Conservation (phyloP, 2,329 filamentous ascomycete species). For the Plectosphaerella cucumerina region DNA sequence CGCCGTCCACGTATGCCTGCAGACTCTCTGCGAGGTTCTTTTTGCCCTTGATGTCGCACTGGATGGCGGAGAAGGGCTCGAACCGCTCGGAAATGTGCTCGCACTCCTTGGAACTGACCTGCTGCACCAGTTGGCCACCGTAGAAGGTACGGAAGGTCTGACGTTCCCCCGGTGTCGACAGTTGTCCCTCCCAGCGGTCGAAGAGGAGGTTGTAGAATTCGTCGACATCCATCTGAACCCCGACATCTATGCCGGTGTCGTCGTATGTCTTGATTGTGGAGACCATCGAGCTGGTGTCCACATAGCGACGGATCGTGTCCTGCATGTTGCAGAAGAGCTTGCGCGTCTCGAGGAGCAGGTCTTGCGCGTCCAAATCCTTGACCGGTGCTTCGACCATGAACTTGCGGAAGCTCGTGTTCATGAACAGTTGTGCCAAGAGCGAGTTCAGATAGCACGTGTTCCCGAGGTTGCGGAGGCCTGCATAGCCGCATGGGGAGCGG, state of each 20-base stretch:
- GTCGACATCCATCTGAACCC: conserved; percentile 95
- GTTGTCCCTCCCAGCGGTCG: conserved; percentile 83
- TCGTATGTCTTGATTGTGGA: conserved; percentile 78
- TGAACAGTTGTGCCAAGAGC: conserved; percentile 88
- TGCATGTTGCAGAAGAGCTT: conserved; percentile 83
- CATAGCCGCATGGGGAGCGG: conserved; percentile 75
- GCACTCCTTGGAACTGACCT: conserved; percentile 94
- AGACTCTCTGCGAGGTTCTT: conserved; percentile 78
- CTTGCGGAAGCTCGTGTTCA: conserved; percentile 82
- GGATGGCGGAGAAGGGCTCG: conserved; percentile 90
- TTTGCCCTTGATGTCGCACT: conserved; percentile 96
- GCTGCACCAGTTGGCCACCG: conserved; percentile 86
- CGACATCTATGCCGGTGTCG: conserved; percentile 76
- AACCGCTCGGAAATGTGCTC: conserved; percentile 86
- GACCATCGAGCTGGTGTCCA: conserved; percentile 71
- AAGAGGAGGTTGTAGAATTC: conserved; percentile 96
- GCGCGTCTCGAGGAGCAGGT: conserved; percentile 72
- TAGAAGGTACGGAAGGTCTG: conserved; percentile 77
- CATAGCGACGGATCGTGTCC: conserved; percentile 67
- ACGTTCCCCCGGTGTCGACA: conserved; percentile 64
- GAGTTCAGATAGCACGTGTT: conserved; percentile 99
- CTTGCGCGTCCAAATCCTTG: conserved; percentile 54
- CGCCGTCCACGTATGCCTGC: conserved; percentile 91
- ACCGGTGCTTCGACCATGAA: conserved; percentile 72
- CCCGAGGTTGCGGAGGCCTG: conserved; percentile 86